Conservation (phyloP, 306 rosid genomes). For the Macrotyloma uniflorum region DNA sequence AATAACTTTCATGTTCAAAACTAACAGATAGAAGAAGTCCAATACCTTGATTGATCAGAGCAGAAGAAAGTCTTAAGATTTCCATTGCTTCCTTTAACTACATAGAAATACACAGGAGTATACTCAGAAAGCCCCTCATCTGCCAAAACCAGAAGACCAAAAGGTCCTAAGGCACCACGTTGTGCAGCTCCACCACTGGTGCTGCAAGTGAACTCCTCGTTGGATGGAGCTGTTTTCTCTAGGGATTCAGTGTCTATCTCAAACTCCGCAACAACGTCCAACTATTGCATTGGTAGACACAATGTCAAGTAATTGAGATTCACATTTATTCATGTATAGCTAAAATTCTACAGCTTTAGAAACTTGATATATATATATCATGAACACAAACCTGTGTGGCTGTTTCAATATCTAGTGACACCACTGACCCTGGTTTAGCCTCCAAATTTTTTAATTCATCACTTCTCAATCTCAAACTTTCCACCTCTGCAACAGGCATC, state of each 20-base stretch:
- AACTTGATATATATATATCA: neutral
- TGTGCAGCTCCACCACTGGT: constrained; percentile 60
- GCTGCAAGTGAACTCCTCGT: constrained; percentile 58
- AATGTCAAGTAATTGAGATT: constrained; percentile 4
- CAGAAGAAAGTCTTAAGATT: constrained; percentile 66
- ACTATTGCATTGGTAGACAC: constrained; percentile 45
- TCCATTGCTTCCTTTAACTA: constrained; percentile 64
- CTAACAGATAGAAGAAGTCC: neutral
- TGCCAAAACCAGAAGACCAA: constrained; percentile 83
- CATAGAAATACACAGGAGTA: constrained; percentile 81
- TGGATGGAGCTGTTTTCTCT: constrained; percentile 42
- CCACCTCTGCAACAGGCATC: constrained; percentile 88
- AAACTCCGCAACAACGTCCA: constrained; percentile 84
- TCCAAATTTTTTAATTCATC: constrained; percentile 53
- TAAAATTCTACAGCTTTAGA: neutral
- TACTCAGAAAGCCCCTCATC: constrained; percentile 67
- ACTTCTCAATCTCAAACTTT: constrained; percentile 68
- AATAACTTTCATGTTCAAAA: neutral
- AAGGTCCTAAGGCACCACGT: constrained; percentile 90
- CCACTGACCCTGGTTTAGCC: constrained; percentile 68
- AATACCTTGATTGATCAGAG: constrained; percentile 78
- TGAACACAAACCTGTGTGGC: constrained; percentile 74
- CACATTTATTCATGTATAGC: neutral
- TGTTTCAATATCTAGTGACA: constrained; percentile 64
- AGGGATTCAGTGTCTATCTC: constrained; percentile 72